Evolutionary conservation across 805 yeast genomes (phyloP), one percentile per base, ranked within the genome.

Genomic region (Sugiyamaella qingdaonensis): DNA sequence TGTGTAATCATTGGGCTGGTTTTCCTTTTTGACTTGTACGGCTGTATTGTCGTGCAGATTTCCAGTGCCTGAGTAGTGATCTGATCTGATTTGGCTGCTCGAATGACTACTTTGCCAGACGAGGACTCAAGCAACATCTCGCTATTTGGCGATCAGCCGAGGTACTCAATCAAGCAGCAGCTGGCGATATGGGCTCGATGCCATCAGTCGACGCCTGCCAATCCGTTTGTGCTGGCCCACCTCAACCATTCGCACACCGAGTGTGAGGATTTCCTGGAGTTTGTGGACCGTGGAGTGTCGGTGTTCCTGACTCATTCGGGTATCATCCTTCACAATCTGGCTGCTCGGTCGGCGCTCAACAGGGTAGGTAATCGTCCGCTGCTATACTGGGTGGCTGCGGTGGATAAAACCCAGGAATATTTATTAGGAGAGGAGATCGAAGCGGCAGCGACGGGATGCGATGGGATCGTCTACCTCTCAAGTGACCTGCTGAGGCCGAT

Each of bases 341-440:
- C 58, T 8, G 55, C 52, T 2, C 47, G 62, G 16, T 21, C 35
- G 27, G 52, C 60, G 11, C 24, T 57, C 33, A 57, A 55, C 34
- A 51, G 46, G 34, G 18, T 55, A n/a, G 58, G 55, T 11, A 37
- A 8, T 4, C 46, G 62, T 11, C 62, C 62, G 5, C 21, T 59
- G 13, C 46, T 58, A 14, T 36, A 53, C n/a, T 59, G 62, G 62
- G 41, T 39, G 24, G 35, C 48, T 19, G 46, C 42, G 7, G 49
- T 46, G 11, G 51, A 54, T 35, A 10, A 39, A 2, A 29, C 48
- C 7, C 55, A 49, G 33, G 56, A 49, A 2, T 59, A 57, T 48
- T 33, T 57, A 16, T 46, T 59, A 10, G 62, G 60, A 14, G 62
- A 59, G 42, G 58, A 54, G 37, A 24, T 55, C 10, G 62, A 59